A percentile compares a stretch with the other conserved stretches of the same genome.
Conservation (phyloP, 1,284 basidiomycete genomes). For the Hymenochaete sp. region DNA sequence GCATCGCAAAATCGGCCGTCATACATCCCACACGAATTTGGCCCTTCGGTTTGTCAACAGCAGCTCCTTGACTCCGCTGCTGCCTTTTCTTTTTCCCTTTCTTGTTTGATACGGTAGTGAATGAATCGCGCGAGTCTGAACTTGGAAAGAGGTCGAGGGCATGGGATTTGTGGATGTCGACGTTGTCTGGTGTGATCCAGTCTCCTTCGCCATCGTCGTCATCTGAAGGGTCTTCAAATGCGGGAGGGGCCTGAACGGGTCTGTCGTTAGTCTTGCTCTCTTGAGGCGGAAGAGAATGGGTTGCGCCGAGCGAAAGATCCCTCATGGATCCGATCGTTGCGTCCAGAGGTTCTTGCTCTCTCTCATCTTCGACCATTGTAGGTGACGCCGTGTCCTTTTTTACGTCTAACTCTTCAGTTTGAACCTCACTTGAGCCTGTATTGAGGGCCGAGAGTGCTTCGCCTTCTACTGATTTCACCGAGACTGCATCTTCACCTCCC, state of each 20-base stretch:
- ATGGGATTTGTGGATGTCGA: conserved; percentile 80
- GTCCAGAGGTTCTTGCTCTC: conserved; percentile 34
- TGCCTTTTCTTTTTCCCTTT: conserved; percentile 28
- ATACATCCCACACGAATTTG: conserved; percentile 73
- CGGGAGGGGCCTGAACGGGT: conserved; percentile 24
- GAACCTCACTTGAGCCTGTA: not conserved
- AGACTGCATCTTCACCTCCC: conserved; percentile 24
- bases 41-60: conserved; percentile 25
- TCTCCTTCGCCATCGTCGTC: conserved; percentile 83
- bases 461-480: conserved; percentile 17
- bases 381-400: conserved; percentile 11
- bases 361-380: conserved; percentile 20
- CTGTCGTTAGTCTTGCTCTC: not conserved
- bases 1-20: conserved; percentile 99
- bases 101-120: conserved; percentile 21
- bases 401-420: not conserved
- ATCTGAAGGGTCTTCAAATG: conserved; percentile 70
- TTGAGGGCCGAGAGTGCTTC: conserved; percentile 2
- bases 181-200: conserved; percentile 95
- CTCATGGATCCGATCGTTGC: conserved; percentile 37
- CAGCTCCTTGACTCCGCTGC: not conserved
- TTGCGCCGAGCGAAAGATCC: conserved; percentile 14
- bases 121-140: conserved; percentile 20
- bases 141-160: conserved; percentile 75
- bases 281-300: conserved; percentile 7